Conservation (phyloP, 2,329 filamentous ascomycete species). For the Pestalotiopsis sp. region DNA sequence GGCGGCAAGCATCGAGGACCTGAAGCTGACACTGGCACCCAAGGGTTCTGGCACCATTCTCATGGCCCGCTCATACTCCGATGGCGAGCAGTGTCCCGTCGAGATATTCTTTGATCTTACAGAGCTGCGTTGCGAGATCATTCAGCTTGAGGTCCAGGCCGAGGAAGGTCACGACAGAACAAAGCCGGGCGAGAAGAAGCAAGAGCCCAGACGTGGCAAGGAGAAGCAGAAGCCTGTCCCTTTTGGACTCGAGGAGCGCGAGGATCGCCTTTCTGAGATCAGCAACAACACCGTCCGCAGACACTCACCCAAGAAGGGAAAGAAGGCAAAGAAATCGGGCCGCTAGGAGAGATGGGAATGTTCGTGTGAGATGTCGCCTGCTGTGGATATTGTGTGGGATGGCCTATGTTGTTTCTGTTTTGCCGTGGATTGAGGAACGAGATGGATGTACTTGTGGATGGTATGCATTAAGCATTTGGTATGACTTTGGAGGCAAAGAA, state of each 20-base stretch:
- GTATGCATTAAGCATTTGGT: too few species aligned
- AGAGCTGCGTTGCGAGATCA: conserved; percentile 1
- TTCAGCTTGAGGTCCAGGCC: conserved; percentile 7
- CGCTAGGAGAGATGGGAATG: background rate
- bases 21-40: background rate
- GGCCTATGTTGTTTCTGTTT: background rate
- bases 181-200: background rate
- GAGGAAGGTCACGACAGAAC: background rate
- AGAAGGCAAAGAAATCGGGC: background rate
- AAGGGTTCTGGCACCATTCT: conserved; percentile 7
- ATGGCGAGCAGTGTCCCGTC: background rate
- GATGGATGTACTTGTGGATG: too few species aligned
- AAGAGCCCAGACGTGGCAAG: background rate
- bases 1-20: background rate
- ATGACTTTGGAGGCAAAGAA: background rate
- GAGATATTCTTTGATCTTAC: background rate
- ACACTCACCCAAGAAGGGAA: background rate
- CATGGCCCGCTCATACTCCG: background rate
- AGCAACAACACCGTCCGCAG: background rate
- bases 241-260: background rate
- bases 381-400: background rate
- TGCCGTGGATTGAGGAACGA: background rate
- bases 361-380: background rate
- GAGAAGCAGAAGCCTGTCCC: background rate
- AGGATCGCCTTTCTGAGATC: background rate